Conservation (phyloP, 768 basidiomycete genomes). For the Tylopilus felleus region DNA sequence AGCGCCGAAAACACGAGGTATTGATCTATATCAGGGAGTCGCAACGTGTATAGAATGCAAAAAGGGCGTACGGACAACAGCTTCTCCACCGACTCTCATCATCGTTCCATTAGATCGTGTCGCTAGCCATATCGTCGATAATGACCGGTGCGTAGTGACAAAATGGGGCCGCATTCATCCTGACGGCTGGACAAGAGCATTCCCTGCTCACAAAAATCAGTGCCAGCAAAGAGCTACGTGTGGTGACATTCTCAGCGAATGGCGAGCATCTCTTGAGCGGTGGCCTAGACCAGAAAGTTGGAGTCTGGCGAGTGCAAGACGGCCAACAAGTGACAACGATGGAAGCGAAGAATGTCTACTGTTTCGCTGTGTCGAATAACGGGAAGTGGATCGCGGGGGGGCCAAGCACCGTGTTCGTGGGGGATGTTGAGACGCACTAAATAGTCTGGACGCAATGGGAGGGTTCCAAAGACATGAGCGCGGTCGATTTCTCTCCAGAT, state of each 20-base stretch:
- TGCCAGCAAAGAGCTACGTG: background rate
- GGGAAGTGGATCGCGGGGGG: background rate
- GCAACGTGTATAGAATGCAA: too few relatives aligned
- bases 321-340: background rate
- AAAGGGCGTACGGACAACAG: too few relatives aligned
- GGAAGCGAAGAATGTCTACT: background rate
- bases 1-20: too few relatives aligned
- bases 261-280: background rate
- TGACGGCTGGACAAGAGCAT: background rate
- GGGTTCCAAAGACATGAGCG: background rate
- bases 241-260: background rate
- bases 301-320: background rate
- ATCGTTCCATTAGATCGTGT: too few relatives aligned
- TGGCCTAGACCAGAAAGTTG: background rate
- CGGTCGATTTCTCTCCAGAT: background rate
- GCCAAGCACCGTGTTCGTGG: background rate
- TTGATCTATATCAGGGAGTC: too few relatives aligned
- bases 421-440: background rate
- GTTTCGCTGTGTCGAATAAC: background rate
- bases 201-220: background rate
- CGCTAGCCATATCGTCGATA: background rate
- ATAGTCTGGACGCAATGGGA: background rate
- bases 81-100: background rate
- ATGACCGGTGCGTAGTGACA: background rate
- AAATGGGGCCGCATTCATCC: background rate